phyloP scores from a whole-genome alignment of 2,329 filamentous ascomycete species.

The Trichoderma sp. region DNA sequence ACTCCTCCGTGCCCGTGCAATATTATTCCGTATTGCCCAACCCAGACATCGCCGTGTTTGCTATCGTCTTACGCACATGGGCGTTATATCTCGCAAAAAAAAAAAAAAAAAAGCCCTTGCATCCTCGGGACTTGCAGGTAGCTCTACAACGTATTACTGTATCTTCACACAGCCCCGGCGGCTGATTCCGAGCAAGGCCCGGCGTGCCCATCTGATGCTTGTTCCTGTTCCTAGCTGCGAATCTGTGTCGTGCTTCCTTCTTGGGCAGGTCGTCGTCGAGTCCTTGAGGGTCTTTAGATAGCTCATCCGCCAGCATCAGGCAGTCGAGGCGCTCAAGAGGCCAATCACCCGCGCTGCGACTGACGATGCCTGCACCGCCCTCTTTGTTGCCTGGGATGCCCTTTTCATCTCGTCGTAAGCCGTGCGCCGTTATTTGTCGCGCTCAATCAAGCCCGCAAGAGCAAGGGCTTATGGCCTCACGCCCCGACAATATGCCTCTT shows the following conservation, averaged over 20 bases:
- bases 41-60: background rate
- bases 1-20: background rate
- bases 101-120: background rate
- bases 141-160: no score
- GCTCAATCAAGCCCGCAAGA: background rate
- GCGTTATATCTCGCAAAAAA: background rate
- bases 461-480: background rate
- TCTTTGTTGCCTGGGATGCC: background rate
- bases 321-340: background rate
- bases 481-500: background rate
- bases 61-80: background rate
- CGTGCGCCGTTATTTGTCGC: background rate
- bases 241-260: background rate
- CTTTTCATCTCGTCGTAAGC: background rate
- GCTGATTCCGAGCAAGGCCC: slow-evolving; percentile 2
- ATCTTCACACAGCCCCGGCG: background rate
- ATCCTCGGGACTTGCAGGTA: no score
- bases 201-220: background rate
- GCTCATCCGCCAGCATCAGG: background rate
- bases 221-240: background rate
- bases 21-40: background rate
- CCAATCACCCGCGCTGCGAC: background rate
- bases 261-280: background rate
- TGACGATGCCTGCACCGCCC: background rate
- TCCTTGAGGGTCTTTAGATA: background rate